Evolutionary conservation across 345 rosid genomes (phyloP).

Genomic region (Geranium brycei): DNA sequence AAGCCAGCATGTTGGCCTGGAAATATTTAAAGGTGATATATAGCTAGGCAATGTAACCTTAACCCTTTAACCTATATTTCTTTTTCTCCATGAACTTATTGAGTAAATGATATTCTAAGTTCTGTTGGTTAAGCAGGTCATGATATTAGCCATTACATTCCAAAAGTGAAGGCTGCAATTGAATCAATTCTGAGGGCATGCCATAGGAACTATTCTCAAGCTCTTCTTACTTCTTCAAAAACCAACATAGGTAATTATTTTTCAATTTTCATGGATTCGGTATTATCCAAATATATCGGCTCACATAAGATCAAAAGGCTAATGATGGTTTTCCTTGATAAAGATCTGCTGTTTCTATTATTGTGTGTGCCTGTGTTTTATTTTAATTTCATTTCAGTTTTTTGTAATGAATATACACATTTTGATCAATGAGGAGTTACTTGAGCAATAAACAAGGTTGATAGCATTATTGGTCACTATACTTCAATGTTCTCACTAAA

Average conservation of each 20-base stretch:
- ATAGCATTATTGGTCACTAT: not conserved
- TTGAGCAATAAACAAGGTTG: not conserved
- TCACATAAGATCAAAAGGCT: not conserved
- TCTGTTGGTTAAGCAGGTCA: conserved; percentile 41
- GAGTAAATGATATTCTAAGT: conserved; percentile 9
- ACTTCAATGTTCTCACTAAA: not conserved
- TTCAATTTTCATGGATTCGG: not conserved
- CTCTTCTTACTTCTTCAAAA: conserved; percentile 85
- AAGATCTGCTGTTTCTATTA: not conserved
- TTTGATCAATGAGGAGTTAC: not conserved
- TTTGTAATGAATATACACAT: not conserved
- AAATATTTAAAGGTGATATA: conserved; percentile 63
- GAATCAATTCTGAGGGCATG: conserved; percentile 90
- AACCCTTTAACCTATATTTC: not conserved
- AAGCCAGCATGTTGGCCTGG: conserved; percentile 75
- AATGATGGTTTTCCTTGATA: not conserved
- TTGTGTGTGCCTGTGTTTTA: too few species aligned
- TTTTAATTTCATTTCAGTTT: not conserved
- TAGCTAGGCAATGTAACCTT: conserved; percentile 9
- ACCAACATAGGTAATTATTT: conserved; percentile 57
- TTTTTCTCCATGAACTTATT: conserved; percentile 1
- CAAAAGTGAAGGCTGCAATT: conserved; percentile 95
- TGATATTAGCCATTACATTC: conserved; percentile 82
- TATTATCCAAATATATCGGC: not conserved
- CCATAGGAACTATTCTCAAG: conserved; percentile 68